These are phyloP conservation scores for Blastobotrys proliferans DNA, from an alignment of 1,139 yeast genomes.

Conservation along the genomic window DNA sequence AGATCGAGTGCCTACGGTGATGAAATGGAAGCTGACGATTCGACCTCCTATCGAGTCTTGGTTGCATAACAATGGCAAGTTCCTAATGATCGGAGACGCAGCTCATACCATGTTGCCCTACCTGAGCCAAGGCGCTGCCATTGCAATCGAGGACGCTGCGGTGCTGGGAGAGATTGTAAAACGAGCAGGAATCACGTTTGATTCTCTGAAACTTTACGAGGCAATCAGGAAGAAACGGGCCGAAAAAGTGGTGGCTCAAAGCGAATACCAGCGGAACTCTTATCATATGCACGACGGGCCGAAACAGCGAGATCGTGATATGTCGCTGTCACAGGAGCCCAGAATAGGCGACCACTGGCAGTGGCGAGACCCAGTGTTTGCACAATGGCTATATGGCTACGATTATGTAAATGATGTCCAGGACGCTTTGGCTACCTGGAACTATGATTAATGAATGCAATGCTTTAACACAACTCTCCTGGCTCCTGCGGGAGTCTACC, in stretches of 20 bases:
- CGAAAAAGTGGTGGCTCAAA: constrained; percentile 28
- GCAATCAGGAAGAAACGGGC: constrained; percentile 32
- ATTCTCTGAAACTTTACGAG: constrained; percentile 24
- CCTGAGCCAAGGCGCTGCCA: constrained; percentile 42
- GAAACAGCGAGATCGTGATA: constrained; percentile 32
- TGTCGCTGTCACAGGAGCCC: not conserved
- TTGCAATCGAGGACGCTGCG: constrained; percentile 38
- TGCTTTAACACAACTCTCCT: too few relatives aligned
- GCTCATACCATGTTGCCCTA: constrained; percentile 43
- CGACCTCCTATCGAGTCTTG: constrained; percentile 14
- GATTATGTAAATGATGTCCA: constrained; percentile 6
- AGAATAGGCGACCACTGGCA: constrained; percentile 5
- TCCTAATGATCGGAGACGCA: constrained; percentile 31
- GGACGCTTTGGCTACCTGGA: constrained; percentile 6
- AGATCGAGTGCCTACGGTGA: constrained; percentile 5
- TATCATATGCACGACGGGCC: constrained; percentile 37
- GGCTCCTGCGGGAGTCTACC: too few relatives aligned
- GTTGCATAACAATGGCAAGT: constrained; percentile 16
- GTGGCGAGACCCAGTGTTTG: constrained; percentile 10
- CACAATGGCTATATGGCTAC: constrained; percentile 8
- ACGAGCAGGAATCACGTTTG: constrained; percentile 21
- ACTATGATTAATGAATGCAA: too few relatives aligned
- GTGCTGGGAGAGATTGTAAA: constrained; percentile 24
- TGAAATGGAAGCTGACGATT: constrained; percentile 13
- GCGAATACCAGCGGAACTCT: constrained; percentile 22